A percentile compares a stretch with the other conserved stretches of the same genome.
These are phyloP conservation scores for Dactylellina parvicollis DNA, from an alignment of 2,329 filamentous ascomycete species.

Conservation along the genomic window DNA sequence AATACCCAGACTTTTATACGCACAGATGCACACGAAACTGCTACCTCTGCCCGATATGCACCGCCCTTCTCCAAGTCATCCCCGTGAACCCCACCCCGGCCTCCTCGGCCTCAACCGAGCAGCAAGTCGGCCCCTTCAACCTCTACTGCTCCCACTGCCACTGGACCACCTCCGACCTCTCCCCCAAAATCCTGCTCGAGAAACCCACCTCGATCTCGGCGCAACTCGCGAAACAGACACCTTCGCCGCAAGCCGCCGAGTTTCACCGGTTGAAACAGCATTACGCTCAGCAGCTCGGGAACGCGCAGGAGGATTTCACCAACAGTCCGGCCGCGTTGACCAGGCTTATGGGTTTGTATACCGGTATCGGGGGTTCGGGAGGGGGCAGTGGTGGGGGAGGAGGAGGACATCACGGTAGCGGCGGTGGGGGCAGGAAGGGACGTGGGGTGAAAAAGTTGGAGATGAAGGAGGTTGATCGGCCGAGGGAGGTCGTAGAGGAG, in stretches of 20 bases:
- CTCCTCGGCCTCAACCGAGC: constrained; percentile 59
- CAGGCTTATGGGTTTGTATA: constrained; percentile 58
- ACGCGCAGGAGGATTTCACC: constrained; percentile 56
- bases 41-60: constrained; percentile 92
- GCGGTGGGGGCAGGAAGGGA: constrained; percentile 36
- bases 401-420: constrained; percentile 9
- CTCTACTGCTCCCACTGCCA: constrained; percentile 89
- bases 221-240: constrained; percentile 69
- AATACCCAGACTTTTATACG: constrained; percentile 29
- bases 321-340: constrained; percentile 57
- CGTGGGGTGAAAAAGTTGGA: constrained; percentile 55
- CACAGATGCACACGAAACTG: constrained; percentile 88
- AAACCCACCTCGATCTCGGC: constrained; percentile 85
- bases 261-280: constrained; percentile 57
- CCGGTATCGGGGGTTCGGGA: constrained; percentile 43
- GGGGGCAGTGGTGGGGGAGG: constrained; percentile 1
- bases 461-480: constrained; percentile 56
- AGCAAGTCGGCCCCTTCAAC: constrained; percentile 72
- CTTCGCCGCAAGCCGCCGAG: constrained; percentile 51
- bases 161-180: constrained; percentile 90
- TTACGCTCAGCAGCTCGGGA: constrained; percentile 57
- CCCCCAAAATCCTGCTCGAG: constrained; percentile 77
- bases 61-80: constrained; percentile 79
- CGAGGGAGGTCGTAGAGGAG: constrained; percentile 54
- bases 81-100: constrained; percentile 67